Conservation (phyloP, 2,329 filamentous ascomycete genomes). For the Aspergillus quadrilineatus region DNA sequence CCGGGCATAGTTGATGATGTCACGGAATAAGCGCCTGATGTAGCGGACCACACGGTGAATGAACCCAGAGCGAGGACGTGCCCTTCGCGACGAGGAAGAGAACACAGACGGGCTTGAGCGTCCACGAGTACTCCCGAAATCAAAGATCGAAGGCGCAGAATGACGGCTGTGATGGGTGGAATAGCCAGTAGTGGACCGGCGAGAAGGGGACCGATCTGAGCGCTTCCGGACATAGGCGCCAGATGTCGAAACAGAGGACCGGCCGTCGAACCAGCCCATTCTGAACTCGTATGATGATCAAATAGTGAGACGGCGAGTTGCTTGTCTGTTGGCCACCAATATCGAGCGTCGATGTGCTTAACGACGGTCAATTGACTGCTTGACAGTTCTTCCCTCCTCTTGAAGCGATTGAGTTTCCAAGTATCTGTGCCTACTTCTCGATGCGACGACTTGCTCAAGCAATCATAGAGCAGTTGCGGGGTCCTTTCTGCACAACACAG, state of each 20-base stretch:
- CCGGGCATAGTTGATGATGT: constrained; percentile 78
- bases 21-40: constrained; percentile 74
- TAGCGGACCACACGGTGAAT: constrained; percentile 70
- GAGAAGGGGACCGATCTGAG: constrained; percentile 37
- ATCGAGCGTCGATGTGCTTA: not conserved
- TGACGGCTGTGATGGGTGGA: constrained; percentile 39
- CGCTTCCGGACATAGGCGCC: constrained; percentile 31
- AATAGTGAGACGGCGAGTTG: not conserved
- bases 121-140: constrained; percentile 35
- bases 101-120: constrained; percentile 49
- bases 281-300: constrained; percentile 9
- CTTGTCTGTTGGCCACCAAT: not conserved
- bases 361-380: not conserved
- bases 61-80: constrained; percentile 74
- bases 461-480: constrained; percentile 19
- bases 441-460: constrained; percentile 12
- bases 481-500: constrained; percentile 20
- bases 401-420: not conserved
- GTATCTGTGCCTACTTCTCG: not conserved
- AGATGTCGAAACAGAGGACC: constrained; percentile 28
- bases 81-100: constrained; percentile 72
- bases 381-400: not conserved
- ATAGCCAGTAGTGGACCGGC: constrained; percentile 32
- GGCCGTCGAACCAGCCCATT: constrained; percentile 51
- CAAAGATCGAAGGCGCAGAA: constrained; percentile 50